Evolutionary conservation across 345 rosid species (phyloP), one percentile per base, ranked within the genome.

Genomic region (Acer campestre): DNA sequence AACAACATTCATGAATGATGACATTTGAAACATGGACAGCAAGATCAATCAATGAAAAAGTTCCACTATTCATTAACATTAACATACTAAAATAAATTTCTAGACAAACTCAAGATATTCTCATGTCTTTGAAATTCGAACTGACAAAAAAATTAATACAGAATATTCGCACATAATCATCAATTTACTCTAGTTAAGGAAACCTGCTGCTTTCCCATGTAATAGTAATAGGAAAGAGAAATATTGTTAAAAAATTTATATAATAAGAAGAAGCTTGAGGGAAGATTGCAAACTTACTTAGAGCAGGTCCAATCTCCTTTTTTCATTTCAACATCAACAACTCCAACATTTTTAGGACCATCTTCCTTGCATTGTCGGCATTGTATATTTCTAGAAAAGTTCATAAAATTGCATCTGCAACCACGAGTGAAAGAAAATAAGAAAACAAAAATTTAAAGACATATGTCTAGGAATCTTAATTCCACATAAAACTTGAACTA

Each of bases 231-330:
- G 61, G 29, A 75, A 25, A 44, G 10, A 61, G 61, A n/a, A 44
- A 7, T 12, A 74, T 74, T 25, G 23, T 64, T 23, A 27, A 74
- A 17, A 63, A 17, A 16, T 2, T 46, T 42, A 42, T 25, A 56
- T 55, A 16, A 18, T 4, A 69, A 59, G 48, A 22, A 2, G 23
- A 18, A n/a, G 53, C 10, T 35, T 53, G 53, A 25, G n/a, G 65
- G 25, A 56, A 18, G 25, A 64, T 11, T 68, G 65, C 61, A 67
- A 78, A 83, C 97, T 83, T 82, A 93, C 97, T 82, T 78, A 16
- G 89, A 67, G 84, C 98, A 95, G 76, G 73, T 78, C 98, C 99
- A 95, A 61, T 92, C 97, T 40, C 97, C 97, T 80, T 82, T 77
- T 85, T 79, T 90, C 82, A 82, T 78, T 53, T 85, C 87, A 65